These are phyloP conservation scores for Capsicum baccatum DNA, from an alignment of 257 asterid species.

Conservation along the genomic window DNA sequence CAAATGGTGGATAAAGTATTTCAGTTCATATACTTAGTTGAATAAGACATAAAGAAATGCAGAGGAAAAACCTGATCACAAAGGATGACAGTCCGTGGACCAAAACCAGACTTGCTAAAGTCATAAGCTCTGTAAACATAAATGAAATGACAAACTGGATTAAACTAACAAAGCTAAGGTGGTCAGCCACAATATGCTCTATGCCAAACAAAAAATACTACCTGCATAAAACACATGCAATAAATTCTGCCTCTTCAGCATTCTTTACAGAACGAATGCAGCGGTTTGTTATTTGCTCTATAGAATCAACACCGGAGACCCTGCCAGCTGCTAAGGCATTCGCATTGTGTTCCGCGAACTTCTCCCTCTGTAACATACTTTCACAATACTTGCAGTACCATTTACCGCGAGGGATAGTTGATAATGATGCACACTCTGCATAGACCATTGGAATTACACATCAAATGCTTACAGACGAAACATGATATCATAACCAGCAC, in stretches of 20 bases:
- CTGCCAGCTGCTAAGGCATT: slow-evolving; percentile 98
- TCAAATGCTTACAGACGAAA: slow-evolving; percentile 28
- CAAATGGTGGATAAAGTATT: slow-evolving; percentile 27
- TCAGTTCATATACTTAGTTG: slow-evolving; percentile 18
- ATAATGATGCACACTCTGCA: slow-evolving; percentile 91
- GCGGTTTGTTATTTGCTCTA: slow-evolving; percentile 81
- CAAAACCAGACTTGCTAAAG: slow-evolving; percentile 97
- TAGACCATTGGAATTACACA: slow-evolving; percentile 32
- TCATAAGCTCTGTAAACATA: slow-evolving; percentile 78
- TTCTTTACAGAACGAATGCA: slow-evolving; percentile 85
- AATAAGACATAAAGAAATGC: slow-evolving; percentile 28
- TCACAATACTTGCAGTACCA: slow-evolving; percentile 98
- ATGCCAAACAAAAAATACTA: slow-evolving; percentile 33
- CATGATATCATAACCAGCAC: slow-evolving; percentile 2
- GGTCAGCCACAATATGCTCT: neutral
- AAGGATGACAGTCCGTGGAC: slow-evolving; percentile 96
- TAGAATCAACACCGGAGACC: slow-evolving; percentile 69
- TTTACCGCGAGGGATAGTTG: slow-evolving; percentile 81
- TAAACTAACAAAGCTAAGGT: neutral
- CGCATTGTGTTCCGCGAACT: slow-evolving; percentile 68
- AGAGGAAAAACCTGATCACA: slow-evolving; percentile 86
- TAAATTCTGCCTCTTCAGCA: slow-evolving; percentile 91
- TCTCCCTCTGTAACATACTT: slow-evolving; percentile 87
- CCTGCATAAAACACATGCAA: slow-evolving; percentile 99
- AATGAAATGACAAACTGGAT: neutral